Conservation (phyloP, 2,329 filamentous ascomycete species). For the Neocucurbitaria cava region DNA sequence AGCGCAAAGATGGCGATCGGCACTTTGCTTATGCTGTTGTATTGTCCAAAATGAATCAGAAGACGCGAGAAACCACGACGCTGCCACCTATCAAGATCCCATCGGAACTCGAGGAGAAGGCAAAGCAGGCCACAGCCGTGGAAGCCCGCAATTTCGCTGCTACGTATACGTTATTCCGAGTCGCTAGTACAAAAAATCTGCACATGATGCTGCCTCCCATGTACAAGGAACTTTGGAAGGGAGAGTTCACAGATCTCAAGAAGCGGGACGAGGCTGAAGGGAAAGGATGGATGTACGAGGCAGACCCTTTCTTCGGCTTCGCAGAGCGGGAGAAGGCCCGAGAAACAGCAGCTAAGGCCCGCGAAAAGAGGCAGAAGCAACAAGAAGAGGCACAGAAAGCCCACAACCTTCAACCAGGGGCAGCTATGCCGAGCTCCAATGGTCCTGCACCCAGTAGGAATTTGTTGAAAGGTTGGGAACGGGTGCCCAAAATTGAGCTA, state of each 20-base stretch:
- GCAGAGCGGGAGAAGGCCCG: constrained; percentile 82
- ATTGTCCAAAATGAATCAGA: constrained; percentile 74
- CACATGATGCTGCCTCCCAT: constrained; percentile 93
- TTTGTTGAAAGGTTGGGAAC: constrained; percentile 77
- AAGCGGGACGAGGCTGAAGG: constrained; percentile 78
- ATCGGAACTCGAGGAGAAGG: constrained; percentile 75
- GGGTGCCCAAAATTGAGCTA: constrained; percentile 91
- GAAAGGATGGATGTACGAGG: constrained; percentile 89
- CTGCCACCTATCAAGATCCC: constrained; percentile 86
- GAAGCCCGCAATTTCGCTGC: constrained; percentile 95
- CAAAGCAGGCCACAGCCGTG: constrained; percentile 77
- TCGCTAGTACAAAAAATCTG: constrained; percentile 94
- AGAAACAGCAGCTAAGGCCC: constrained; percentile 78
- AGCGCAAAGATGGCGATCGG: constrained; percentile 76
- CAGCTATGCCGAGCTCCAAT: constrained; percentile 35
- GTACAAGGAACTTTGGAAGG: constrained; percentile 89
- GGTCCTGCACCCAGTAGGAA: constrained; percentile 45
- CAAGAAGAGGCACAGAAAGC: constrained; percentile 68
- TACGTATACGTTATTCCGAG: constrained; percentile 86
- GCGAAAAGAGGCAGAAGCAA: constrained; percentile 66
- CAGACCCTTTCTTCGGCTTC: constrained; percentile 86
- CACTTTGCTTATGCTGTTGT: constrained; percentile 79
- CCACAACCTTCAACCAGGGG: constrained; percentile 55
- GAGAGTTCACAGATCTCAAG: constrained; percentile 83
- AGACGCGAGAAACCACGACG: constrained; percentile 78